Evolutionary conservation across 2,329 filamentous ascomycete species (phyloP).

Genomic region (Monascus ruber): DNA sequence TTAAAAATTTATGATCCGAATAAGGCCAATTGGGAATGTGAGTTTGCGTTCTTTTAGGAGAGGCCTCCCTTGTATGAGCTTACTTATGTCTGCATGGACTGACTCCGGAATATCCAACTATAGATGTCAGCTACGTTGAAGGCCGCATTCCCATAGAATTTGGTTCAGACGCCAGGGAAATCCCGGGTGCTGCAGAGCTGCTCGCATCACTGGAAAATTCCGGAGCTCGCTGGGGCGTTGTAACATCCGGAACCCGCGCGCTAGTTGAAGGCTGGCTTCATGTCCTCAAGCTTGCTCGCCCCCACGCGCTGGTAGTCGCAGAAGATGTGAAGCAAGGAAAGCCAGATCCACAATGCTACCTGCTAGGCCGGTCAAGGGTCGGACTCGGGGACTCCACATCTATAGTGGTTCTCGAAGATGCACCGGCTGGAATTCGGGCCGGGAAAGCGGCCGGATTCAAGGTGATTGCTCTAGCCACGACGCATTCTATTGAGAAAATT

Average conservation of each 20-base stretch:
- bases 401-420: conserved; percentile 77
- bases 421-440: conserved; percentile 69
- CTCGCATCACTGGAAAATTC: conserved; percentile 54
- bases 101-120: neutral
- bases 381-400: conserved; percentile 36
- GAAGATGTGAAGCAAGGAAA: conserved; percentile 67
- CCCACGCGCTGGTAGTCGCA: conserved; percentile 58
- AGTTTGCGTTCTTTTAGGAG: conserved; percentile 27
- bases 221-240: conserved; percentile 71
- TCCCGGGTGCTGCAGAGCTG: conserved; percentile 67
- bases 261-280: conserved; percentile 63
- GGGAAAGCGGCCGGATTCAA: conserved; percentile 79
- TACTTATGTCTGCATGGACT: no score
- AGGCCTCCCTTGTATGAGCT: no score
- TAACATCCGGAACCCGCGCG: conserved; percentile 54
- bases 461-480: conserved; percentile 75
- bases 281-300: conserved; percentile 53
- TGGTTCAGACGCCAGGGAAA: conserved; percentile 68
- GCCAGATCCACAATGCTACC: conserved; percentile 65
- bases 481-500: conserved; percentile 64
- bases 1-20: conserved; percentile 67
- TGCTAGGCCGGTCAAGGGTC: conserved; percentile 54
- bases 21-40: conserved; percentile 88
- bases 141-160: conserved; percentile 63
- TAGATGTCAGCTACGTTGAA: conserved; percentile 73